Evolutionary conservation across 1,284 basidiomycete species (phyloP), one percentile per base, ranked within the genome.

Genomic region (Trametes polyzona): DNA sequence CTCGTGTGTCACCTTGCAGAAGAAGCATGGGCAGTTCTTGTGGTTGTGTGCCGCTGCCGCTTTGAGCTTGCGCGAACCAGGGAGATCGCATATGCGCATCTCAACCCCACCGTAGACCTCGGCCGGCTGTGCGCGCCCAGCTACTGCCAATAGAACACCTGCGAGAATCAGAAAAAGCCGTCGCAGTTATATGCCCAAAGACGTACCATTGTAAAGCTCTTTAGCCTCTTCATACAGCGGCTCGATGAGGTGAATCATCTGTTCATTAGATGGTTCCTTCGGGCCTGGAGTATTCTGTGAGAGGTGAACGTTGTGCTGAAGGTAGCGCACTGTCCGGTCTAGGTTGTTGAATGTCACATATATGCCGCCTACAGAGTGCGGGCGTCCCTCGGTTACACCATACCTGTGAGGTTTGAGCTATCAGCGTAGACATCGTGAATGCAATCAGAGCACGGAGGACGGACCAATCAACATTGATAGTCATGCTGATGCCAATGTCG

Each of bases 311-410:
- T 71, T 71, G 23, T 53, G 44, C 36, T 64, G 64, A 7, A 69
- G 63, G 48, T 51, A 69, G 1, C 62, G 55, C 14, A 65, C 62
- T 7, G 64, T 57, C 0, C 62, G 50, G 7, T 59, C 55, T 0
- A 72, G 59, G 49, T 73, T 57, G 33, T 67, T 67, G 57, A 71
- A 68, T 5, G 62, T 32, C 0, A 71, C 40, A 48, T 73, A 71
- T 0, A 68, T 35, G 2, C 62, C 63, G 16, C 70, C 69, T 3
- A 57, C 48, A 0, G 69, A 72, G 58, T 74, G 73, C 2, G 71
- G 71, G 1, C 67, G 41, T 2, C 51, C 64, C 3, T 55, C 56
- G 1, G 65, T 56, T 16, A 66, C 11, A 0, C 65, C 62, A 55
- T 69, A 70, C 67, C 71, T 71, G 33, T 23, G 10, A 24, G 44